Evolutionary conservation across 2,329 filamentous ascomycete species (phyloP).

Genomic region (Alternaria rosae): DNA sequence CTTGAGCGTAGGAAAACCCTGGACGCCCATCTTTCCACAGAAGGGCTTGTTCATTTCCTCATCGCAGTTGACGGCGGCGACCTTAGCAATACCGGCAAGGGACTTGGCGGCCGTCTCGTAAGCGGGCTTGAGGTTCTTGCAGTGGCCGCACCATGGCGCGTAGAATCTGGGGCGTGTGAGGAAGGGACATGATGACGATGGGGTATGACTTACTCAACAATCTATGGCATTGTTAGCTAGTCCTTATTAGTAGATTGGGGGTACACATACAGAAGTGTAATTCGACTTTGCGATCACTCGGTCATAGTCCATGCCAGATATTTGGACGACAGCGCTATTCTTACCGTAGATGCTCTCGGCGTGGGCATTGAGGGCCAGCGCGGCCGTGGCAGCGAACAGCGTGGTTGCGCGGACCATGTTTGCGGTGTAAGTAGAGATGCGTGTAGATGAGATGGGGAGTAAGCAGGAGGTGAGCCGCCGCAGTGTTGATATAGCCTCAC

Average conservation of each 20-base stretch:
- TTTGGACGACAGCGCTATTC: constrained; percentile 84
- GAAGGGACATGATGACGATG: not conserved
- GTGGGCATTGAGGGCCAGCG: constrained; percentile 70
- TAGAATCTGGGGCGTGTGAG: constrained; percentile 77
- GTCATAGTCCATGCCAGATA: constrained; percentile 81
- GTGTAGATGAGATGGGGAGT: constrained; percentile 8
- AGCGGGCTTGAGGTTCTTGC: constrained; percentile 91
- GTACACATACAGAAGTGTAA: constrained; percentile 77
- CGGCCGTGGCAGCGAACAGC: constrained; percentile 63
- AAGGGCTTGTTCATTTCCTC: constrained; percentile 90
- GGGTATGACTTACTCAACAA: constrained; percentile 48
- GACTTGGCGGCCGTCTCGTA: constrained; percentile 94
- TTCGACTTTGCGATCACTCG: constrained; percentile 86
- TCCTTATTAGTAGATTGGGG: not conserved
- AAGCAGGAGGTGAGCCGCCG: constrained; percentile 12
- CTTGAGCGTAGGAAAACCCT: constrained; percentile 97
- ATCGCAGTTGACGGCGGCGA: constrained; percentile 94
- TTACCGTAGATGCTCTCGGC: constrained; percentile 83
- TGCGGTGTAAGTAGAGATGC: constrained; percentile 9
- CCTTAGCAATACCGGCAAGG: constrained; percentile 90
- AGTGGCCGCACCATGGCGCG: constrained; percentile 97
- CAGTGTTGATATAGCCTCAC: constrained; percentile 19
- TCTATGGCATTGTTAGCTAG: constrained; percentile 31
- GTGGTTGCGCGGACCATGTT: constrained; percentile 48
- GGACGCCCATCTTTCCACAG: constrained; percentile 83